These are phyloP conservation scores for Moniliophthora roreri DNA, from an alignment of 1,284 basidiomycete species.

Conservation along the genomic window DNA sequence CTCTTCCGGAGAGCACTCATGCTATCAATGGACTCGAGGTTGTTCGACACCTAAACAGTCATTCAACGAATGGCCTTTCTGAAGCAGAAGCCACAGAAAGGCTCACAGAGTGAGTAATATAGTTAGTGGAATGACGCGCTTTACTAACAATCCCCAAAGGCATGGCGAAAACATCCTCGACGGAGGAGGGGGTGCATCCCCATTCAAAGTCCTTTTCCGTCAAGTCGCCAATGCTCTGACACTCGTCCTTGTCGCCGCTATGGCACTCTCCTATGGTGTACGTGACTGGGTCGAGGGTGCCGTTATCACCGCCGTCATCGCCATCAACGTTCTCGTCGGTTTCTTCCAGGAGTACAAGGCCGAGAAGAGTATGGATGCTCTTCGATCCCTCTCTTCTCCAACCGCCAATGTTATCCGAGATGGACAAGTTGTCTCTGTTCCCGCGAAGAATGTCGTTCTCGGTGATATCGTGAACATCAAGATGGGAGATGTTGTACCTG, in stretches of 20 bases:
- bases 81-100: conserved; percentile 1
- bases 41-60: conserved; percentile 5
- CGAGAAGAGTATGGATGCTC: conserved; percentile 59
- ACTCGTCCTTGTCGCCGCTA: conserved; percentile 50
- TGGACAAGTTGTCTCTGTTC: conserved; percentile 47
- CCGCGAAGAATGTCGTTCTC: conserved; percentile 60
- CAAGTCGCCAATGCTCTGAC: conserved; percentile 39
- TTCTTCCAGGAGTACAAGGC: conserved; percentile 56
- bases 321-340: conserved; percentile 49
- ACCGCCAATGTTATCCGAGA: conserved; percentile 60
- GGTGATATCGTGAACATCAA: conserved; percentile 60
- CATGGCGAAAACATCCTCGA: conserved; percentile 35
- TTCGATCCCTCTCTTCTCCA: conserved; percentile 58
- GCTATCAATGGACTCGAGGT: neutral
- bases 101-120: conserved; percentile 3
- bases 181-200: conserved; percentile 32
- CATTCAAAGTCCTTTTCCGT: conserved; percentile 31
- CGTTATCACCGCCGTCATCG: conserved; percentile 63
- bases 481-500: conserved; percentile 61
- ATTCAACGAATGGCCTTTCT: neutral
- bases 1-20: neutral
- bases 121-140: neutral
- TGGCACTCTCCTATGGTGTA: conserved; percentile 65
- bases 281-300: conserved; percentile 65
- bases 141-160: neutral